A percentile compares a stretch with the other conserved stretches of the same genome.
Evolutionary conservation across 805 yeast genomes (phyloP).

Genomic region (Wickerhamomyces tratensis): DNA sequence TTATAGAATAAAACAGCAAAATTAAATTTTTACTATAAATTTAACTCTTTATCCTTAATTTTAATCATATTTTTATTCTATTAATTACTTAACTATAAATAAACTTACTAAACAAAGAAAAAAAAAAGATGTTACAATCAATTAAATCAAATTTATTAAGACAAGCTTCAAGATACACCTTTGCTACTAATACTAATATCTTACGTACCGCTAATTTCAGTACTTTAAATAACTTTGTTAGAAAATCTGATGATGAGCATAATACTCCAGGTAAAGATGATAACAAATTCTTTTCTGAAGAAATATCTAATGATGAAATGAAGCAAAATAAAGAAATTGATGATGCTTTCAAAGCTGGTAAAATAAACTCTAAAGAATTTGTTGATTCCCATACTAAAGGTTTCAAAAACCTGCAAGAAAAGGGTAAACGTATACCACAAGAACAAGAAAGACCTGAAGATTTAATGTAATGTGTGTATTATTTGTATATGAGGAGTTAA

Average conservation of each 20-base stretch:
- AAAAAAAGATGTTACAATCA: background rate
- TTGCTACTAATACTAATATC: background rate
- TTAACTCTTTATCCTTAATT: too few relatives aligned
- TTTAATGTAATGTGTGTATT: constrained; percentile 8
- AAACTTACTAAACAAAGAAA: background rate
- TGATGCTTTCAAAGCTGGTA: background rate
- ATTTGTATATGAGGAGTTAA: too few relatives aligned
- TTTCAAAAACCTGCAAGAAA: constrained; percentile 11
- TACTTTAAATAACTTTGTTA: background rate
- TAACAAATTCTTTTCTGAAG: too few relatives aligned
- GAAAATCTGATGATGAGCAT: too few relatives aligned
- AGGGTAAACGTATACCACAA: constrained; percentile 12
- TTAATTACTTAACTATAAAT: too few relatives aligned
- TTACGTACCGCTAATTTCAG: background rate
- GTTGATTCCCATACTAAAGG: constrained; percentile 7
- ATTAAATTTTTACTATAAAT: too few relatives aligned
- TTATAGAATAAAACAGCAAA: too few relatives aligned
- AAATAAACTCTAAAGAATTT: background rate
- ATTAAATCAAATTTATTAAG: background rate
- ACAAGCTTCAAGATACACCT: background rate
- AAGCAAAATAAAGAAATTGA: background rate
- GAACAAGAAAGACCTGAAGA: constrained; percentile 19
- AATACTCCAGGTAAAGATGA: background rate
- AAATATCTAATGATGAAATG: background rate
- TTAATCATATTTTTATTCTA: too few relatives aligned